Base-by-base conservation (phyloP, 2,329 filamentous ascomycete genomes). In the Fusarium zealandicum region DNA sequence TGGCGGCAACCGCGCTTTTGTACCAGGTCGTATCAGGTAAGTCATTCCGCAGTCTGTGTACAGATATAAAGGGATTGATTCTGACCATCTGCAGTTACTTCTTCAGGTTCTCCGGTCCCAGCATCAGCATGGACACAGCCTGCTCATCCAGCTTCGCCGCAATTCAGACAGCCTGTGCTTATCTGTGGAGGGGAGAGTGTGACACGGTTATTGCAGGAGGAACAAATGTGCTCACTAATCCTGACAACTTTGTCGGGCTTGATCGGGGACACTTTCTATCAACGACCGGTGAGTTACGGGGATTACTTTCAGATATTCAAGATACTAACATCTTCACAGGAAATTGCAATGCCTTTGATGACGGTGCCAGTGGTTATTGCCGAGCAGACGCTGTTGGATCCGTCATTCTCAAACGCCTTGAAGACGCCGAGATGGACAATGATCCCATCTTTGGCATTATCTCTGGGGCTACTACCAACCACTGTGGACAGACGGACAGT, bases 321-420 rank as follows among this genome's bases (percentile, higher is more conserved):
- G 39, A 46, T 16, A 86, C 90, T 37, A 85, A 91, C 16, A 93
- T 90, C 2, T 95, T 96, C 67, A 95, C 6, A 46, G 42, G 42
- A 5, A 32, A 31, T 9, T 63, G 59, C 60, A 57, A 82, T 71
- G 85, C 90, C 0, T 93, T 91, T 68, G 90, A 93, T 69, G 87
- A 91, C 57, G 84, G 82, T 20, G 90, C 90, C 1, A 90, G 93
- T 73, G 90, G 90, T 2, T 93, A 95, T 74, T 95, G 90, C 74
- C 86, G 90, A 69, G 90, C 86, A 47, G 90, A 95, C 61, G 86
- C 84, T 16, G 89, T 89, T 53, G 90, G 87, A 2, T 87, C 87
- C 0, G 81, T 95, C 43, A 81, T 93, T 16, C 78, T 95, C 35
- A 95, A 95, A 78, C 82, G 85, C 87, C 54, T 64, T 0, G 60